Percentiles rank a stretch among this genome's conserved stretches.
Evolutionary conservation across 441 rosid species (phyloP).

Genomic region (Macaranga tanarius): DNA sequence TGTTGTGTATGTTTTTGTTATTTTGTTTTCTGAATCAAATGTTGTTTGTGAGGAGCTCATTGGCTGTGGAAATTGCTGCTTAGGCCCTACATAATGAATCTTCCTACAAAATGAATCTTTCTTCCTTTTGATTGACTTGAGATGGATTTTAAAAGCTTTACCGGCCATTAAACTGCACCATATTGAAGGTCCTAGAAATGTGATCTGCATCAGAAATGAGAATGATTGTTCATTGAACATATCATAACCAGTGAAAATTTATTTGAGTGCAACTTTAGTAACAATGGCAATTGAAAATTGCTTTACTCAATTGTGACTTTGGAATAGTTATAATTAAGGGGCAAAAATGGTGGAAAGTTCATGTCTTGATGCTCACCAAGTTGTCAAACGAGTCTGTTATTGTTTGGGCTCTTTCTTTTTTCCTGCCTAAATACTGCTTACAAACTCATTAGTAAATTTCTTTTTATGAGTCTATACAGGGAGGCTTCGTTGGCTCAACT

Average conservation of each 20-base stretch:
- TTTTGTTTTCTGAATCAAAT: not conserved
- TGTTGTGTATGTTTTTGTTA: not conserved
- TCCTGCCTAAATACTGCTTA: not conserved
- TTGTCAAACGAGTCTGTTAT: not conserved
- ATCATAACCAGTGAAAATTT: not conserved
- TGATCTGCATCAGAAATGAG: not conserved
- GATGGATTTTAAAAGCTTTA: not conserved
- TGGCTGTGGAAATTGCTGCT: not conserved
- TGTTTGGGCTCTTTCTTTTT: not conserved
- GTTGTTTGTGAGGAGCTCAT: not conserved
- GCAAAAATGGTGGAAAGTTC: conserved; percentile 13
- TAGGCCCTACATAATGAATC: not conserved
- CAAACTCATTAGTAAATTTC: not conserved
- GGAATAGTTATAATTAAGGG: not conserved
- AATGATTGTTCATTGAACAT: too few relatives aligned
- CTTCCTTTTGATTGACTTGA: not conserved
- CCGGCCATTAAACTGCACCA: not conserved
- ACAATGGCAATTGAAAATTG: not conserved
- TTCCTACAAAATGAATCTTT: not conserved
- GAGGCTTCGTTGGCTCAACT: conserved; percentile 25
- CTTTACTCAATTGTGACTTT: not conserved
- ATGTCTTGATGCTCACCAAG: conserved; percentile 9
- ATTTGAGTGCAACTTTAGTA: not conserved
- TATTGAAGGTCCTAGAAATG: not conserved
- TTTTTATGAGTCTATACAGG: conserved; percentile 24